Base-by-base conservation (phyloP, 2,329 filamentous ascomycete species). In the Alternaria arborescens region DNA sequence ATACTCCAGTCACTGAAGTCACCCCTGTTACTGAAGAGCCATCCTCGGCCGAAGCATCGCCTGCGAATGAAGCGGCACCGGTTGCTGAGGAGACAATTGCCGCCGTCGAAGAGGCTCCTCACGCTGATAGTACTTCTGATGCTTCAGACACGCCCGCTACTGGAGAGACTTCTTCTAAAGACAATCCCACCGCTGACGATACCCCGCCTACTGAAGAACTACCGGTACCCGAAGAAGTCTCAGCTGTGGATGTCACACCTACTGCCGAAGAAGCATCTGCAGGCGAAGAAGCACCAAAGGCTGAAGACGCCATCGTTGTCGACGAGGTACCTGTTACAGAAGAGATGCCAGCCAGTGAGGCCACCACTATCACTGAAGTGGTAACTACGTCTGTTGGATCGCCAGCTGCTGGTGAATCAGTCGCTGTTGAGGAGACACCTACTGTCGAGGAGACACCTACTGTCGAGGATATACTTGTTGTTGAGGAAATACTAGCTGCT, bases 391-490 rank as follows among this genome's bases (percentile, higher is more conserved):
- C 30, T 16, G 50, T 59, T 7, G 61, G 52, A 3, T 24, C 7
- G 7, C 7, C 52, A 4, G 14, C 32, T 40, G 12, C 26, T 16
- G 50, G 59, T 4, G 61, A 53, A 2, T 18, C 7, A 16, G 5
- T 44, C 8, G 14, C 32, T 40, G n/a, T 16, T 11, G 41, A 47
- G 16, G 48, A 46, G 18, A 16, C n/a, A 22, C 8, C 40, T 7
- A 10, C 40, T 50, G 52, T 20, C 8, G 51, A 65, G 10, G 63
- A 55, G 5, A 34, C 42, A 36, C 22, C 53, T 38, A 22, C 11
- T 16, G 28, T 24, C 18, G 58, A 58, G 11, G 53, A 52, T 11
- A 41, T 10, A 28, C 52, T 48, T 2, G 22, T 22, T 11, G 36
- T n/a, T n/a, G 53, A 68, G 12, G 58, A 51, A 1, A 18, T 22